Percentiles rank a stretch among this genome's conserved stretches.
phyloP scores from a whole-genome alignment of 176 grass and related monocot genomes.

The Oryza meyeriana region DNA sequence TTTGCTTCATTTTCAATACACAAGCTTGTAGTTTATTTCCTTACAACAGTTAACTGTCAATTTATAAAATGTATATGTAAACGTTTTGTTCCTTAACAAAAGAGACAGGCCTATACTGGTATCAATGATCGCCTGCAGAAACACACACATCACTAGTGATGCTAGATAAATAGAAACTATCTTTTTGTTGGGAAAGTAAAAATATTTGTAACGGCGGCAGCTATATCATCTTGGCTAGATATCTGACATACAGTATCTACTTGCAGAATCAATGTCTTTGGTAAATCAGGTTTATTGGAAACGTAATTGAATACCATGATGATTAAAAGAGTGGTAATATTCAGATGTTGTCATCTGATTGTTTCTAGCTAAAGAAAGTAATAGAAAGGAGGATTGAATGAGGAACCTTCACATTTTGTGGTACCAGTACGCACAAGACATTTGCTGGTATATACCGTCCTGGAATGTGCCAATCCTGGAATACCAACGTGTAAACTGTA shows the following conservation, averaged over 20 bases:
- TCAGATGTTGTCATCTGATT: background rate
- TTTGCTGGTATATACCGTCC: background rate
- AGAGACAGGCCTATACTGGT: background rate
- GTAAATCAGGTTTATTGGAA: background rate
- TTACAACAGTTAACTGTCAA: background rate
- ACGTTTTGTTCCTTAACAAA: background rate
- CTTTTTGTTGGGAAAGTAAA: background rate
- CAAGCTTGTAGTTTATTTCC: slow-evolving; percentile 14
- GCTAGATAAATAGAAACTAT: background rate
- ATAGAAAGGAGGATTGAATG: background rate
- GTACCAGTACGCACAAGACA: background rate
- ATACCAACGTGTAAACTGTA: background rate
- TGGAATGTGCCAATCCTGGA: background rate
- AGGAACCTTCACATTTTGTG: background rate
- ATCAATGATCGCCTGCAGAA: background rate
- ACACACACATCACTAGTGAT: background rate
- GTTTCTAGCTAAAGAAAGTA: background rate
- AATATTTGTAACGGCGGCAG: background rate
- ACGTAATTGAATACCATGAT: background rate
- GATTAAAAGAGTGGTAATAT: background rate
- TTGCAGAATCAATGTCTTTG: background rate
- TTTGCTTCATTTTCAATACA: background rate
- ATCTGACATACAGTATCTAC: background rate
- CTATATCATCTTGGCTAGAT: background rate
- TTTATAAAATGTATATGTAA: slow-evolving; percentile 7